Base-by-base conservation (phyloP, 139 green algal species). In the Asterochloris sp. region DNA sequence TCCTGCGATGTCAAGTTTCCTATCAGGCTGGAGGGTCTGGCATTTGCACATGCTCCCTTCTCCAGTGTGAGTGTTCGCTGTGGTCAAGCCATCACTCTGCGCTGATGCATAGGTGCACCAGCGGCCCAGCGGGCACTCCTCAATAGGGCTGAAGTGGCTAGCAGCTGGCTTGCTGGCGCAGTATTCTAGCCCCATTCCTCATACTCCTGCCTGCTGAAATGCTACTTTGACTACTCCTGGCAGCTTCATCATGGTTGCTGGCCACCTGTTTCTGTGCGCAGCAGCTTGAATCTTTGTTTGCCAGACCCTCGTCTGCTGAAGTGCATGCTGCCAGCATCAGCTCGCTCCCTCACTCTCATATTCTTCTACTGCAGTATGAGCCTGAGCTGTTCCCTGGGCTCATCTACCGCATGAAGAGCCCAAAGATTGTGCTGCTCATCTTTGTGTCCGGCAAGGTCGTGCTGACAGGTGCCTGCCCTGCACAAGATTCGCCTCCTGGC, bases 361-460 rank as follows among this genome's bases (percentile, higher is more conserved):
- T 66, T 47, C 38, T 84, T 9, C 73, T 12, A 63, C 15, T 77
- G 82, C 91, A 95, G 89, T 99, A 99, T 85, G 97, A 99, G 89
- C 97, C 97, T 15, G 97, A 99, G 92, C 91, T 99, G 68, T 99
- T 99, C 81, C 97, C 97, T 13, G 97, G 97, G 29, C 88, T 99
- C 54, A 99, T 99, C 83, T 99, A 99, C 90, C 91, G 95, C 68
- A 99, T 99, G 96, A 93, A 95, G 82, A 80, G 94, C 73, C 97
- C 97, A 75, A 99, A 99, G 89, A 95, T 99, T 47, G 97, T 99
- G 82, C 93, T 99, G 76, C 91, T 99, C 27, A 98, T 99, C 86
- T 99, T 99, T 85, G 97, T 99, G 12, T 97, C 91, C 10, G 97
- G 97, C 74, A 99, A 99, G 87, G 92, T 98, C 13, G 94, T 97